Conservation (phyloP, 1,284 basidiomycete species). For the Fomes fomentarius region DNA sequence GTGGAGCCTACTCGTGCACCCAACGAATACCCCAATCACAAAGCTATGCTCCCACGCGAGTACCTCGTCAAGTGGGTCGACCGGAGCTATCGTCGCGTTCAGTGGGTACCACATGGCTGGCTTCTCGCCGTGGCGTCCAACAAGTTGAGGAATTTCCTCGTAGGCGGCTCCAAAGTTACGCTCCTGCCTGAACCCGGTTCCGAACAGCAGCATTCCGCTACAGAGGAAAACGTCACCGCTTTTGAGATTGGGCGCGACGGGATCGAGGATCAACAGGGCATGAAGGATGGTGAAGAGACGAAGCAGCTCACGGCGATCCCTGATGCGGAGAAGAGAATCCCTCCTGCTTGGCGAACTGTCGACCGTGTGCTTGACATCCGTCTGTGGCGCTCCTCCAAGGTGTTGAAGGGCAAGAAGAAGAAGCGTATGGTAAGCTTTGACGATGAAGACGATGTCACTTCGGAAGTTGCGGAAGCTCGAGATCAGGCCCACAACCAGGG, state of each 20-base stretch:
- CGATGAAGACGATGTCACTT: slow-evolving; percentile 34
- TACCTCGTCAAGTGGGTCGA: slow-evolving; percentile 89
- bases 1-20: slow-evolving; percentile 48
- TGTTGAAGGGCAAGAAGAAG: slow-evolving; percentile 31
- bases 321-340: slow-evolving; percentile 71
- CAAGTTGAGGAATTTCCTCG: slow-evolving; percentile 80
- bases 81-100: slow-evolving; percentile 74
- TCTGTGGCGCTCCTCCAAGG: slow-evolving; percentile 52
- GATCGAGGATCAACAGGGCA: slow-evolving; percentile 34
- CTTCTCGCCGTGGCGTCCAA: slow-evolving; percentile 61
- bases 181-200: slow-evolving; percentile 54
- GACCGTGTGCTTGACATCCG: slow-evolving; percentile 82
- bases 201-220: slow-evolving; percentile 13
- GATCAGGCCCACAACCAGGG: slow-evolving; percentile 46
- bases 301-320: slow-evolving; percentile 41
- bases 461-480: slow-evolving; percentile 33
- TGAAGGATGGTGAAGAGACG: slow-evolving; percentile 38
- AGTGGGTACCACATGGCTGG: slow-evolving; percentile 94
- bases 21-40: slow-evolving; percentile 55
- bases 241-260: slow-evolving; percentile 36
- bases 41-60: slow-evolving; percentile 72
- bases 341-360: slow-evolving; percentile 74
- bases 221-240: slow-evolving; percentile 30
- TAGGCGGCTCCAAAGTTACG: slow-evolving; percentile 68
- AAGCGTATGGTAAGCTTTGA: slow-evolving; percentile 24